A percentile compares a stretch with the other conserved stretches of the same genome.
Conservation (phyloP, 2,329 filamentous ascomycete species). For the Fusarium nematophilum region DNA sequence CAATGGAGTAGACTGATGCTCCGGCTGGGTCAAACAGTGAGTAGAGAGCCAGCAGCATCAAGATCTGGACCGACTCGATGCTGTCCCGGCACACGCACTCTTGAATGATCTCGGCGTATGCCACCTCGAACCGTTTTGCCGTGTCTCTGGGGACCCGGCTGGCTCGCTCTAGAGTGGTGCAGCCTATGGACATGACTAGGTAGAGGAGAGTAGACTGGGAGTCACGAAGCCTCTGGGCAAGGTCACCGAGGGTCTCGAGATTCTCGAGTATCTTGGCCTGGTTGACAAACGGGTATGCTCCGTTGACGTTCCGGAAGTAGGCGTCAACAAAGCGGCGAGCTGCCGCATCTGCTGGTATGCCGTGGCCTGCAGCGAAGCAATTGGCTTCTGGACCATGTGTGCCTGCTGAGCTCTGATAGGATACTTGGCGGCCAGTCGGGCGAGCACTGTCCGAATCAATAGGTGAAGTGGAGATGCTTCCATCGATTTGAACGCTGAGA, state of each 20-base stretch:
- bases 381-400: background rate
- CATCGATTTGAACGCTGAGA: background rate
- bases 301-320: constrained; percentile 55
- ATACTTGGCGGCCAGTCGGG: background rate
- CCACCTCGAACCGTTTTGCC: constrained; percentile 46
- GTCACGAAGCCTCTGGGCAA: constrained; percentile 2
- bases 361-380: background rate
- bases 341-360: background rate
- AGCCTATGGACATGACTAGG: constrained; percentile 56
- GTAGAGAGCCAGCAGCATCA: constrained; percentile 53
- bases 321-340: constrained; percentile 51
- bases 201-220: constrained; percentile 46
- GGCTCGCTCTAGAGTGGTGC: constrained; percentile 53
- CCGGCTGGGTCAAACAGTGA: constrained; percentile 53
- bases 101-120: constrained; percentile 51
- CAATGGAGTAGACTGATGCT: constrained; percentile 50
- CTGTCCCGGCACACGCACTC: constrained; percentile 48
- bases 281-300: constrained; percentile 56
- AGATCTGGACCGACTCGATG: constrained; percentile 51
- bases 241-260: constrained; percentile 42
- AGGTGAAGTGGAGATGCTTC: background rate
- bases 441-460: background rate
- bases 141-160: constrained; percentile 47
- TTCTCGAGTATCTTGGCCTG: constrained; percentile 44
- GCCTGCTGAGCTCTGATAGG: background rate